These are phyloP conservation scores for Meira nashicola DNA, from an alignment of 1,284 basidiomycete species.

Conservation along the genomic window DNA sequence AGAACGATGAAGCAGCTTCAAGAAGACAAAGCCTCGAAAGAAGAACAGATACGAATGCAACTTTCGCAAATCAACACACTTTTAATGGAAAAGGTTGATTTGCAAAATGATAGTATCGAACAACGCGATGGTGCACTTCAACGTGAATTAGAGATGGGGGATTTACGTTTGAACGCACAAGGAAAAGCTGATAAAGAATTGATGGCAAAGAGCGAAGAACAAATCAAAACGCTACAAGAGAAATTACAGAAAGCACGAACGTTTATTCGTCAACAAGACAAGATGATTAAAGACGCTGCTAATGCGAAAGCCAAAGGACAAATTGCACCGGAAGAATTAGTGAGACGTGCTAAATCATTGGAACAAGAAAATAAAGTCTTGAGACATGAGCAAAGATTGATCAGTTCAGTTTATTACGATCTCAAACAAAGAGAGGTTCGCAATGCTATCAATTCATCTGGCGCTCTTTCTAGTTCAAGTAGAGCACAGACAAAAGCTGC, in stretches of 20 bases:
- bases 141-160: conserved; percentile 60
- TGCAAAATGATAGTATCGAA: conserved; percentile 60
- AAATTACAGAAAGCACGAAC: conserved; percentile 77
- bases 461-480: background rate
- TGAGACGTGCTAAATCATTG: conserved; percentile 16
- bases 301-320: conserved; percentile 18
- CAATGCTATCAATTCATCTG: background rate
- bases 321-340: conserved; percentile 3
- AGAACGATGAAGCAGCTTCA: conserved; percentile 64
- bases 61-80: conserved; percentile 64
- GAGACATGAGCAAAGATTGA: conserved; percentile 32
- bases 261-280: conserved; percentile 87
- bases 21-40: conserved; percentile 66
- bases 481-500: conserved; percentile 3
- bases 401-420: conserved; percentile 23
- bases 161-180: conserved; percentile 64
- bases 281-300: conserved; percentile 37
- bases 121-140: conserved; percentile 57
- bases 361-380: conserved; percentile 21
- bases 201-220: conserved; percentile 71
- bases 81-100: conserved; percentile 80
- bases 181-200: conserved; percentile 72
- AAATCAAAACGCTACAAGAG: conserved; percentile 65
- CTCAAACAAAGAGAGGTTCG: background rate
- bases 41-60: conserved; percentile 83